These are phyloP conservation scores for Trametes cubensis DNA, from an alignment of 768 basidiomycete species.

Conservation along the genomic window DNA sequence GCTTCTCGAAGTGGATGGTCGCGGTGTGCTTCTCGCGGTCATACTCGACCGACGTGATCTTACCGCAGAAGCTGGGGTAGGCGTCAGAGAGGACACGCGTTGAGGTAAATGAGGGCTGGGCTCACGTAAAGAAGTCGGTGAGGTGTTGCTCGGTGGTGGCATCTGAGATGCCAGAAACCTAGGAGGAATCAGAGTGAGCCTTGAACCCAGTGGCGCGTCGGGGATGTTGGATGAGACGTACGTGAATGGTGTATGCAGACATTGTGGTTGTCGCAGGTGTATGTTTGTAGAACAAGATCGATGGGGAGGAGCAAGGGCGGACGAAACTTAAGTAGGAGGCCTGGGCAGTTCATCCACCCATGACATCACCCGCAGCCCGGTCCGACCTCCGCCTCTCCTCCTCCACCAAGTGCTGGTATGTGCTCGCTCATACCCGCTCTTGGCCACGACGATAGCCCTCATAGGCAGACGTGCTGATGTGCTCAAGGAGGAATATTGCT, in stretches of 20 bases:
- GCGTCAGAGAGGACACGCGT: neutral
- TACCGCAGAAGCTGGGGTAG: slow-evolving; percentile 78
- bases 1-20: slow-evolving; percentile 82
- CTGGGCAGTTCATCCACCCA: too few relatives aligned
- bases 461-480: too few relatives aligned
- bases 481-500: too few relatives aligned
- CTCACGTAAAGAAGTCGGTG: slow-evolving; percentile 81
- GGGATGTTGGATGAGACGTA: neutral
- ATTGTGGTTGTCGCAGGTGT: slow-evolving; percentile 20
- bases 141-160: slow-evolving; percentile 69
- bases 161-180: slow-evolving; percentile 76
- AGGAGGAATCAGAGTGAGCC: neutral
- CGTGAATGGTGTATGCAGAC: slow-evolving; percentile 29
- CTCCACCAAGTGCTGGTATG: too few relatives aligned
- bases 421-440: too few relatives aligned
- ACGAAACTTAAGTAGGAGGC: too few relatives aligned
- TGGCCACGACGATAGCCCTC: too few relatives aligned
- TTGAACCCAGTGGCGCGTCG: too few relatives aligned
- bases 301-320: neutral
- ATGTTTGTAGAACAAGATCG: neutral
- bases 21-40: slow-evolving; percentile 54
- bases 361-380: too few relatives aligned
- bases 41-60: slow-evolving; percentile 71
- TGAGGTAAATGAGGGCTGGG: slow-evolving; percentile 14
- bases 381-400: too few relatives aligned